Conservation (phyloP, 306 rosid species). For the Crotalaria pallida region DNA sequence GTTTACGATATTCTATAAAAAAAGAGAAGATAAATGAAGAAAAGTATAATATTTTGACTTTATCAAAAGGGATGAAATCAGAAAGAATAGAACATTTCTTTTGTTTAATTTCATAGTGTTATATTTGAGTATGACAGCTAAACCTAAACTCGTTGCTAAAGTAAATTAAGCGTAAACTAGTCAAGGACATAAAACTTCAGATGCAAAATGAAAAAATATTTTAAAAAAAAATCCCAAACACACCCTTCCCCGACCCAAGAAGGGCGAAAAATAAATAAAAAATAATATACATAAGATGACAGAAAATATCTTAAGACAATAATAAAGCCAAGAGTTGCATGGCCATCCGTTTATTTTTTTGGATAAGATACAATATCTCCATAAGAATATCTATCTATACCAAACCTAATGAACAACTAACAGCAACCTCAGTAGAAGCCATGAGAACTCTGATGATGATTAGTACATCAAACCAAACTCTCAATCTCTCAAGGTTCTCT, state of each 20-base stretch:
- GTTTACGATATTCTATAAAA: too few relatives aligned
- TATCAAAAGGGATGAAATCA: too few relatives aligned
- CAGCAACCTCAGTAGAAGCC: constrained; percentile 9
- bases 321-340: neutral
- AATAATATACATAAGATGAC: neutral
- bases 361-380: constrained; percentile 54
- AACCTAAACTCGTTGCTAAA: neutral
- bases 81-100: too few relatives aligned
- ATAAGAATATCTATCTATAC: constrained; percentile 21
- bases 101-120: too few relatives aligned
- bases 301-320: constrained; percentile 22
- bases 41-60: too few relatives aligned
- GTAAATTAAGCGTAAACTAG: neutral
- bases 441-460: constrained; percentile 54
- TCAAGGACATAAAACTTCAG: neutral
- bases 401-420: neutral
- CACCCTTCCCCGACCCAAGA: neutral
- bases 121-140: too few relatives aligned
- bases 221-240: neutral
- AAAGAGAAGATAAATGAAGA: too few relatives aligned
- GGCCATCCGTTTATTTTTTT: constrained; percentile 35
- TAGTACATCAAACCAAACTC: constrained; percentile 32
- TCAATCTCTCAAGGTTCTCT: constrained; percentile 32
- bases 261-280: too few relatives aligned
- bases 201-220: neutral